Evolutionary conservation across 129 eudicot genomes (phyloP), one percentile per base, ranked within the genome.

Genomic region (Pseudognaphalium luteoalbum): DNA sequence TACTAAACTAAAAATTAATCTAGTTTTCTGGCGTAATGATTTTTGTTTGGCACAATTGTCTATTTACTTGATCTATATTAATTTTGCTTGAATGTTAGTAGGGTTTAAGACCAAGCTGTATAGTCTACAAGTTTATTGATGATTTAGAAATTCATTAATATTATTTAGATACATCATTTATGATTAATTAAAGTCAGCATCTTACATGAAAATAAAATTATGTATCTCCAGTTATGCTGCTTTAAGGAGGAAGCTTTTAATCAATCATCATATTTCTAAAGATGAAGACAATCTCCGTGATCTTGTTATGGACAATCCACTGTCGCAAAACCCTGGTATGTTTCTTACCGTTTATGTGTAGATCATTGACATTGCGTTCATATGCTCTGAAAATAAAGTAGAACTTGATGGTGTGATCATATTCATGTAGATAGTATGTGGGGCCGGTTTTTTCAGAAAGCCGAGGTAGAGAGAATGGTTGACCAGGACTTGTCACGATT

Each of bases 391-490:
- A 44, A 47, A 33, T 70, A 20, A 64, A 35, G 7, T 22, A 25
- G 22, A 37, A 74, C 21, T 34, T 61, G 19, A 33, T 61, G 6
- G 9, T 42, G 4, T 35, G 3, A 29, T 76, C 66, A 62, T 68
- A 41, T 44, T 22, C 22, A 59, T 85, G 85, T 85, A 95, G 99
- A 95, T 83, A 95, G 97, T 85, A 88, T 84, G 87, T 95, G 99
- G 99, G 88, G 99, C 50, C 96, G 92, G 14, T 95, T 89, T 83
- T 95, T 95, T 81, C 89, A 84, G 42, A 95, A 91, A 83, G 99
- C 99, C 15, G 97, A 95, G 83, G 71, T 95, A 76, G 99, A 95
- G 78, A 89, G 75, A 81, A 91, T 91, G 97, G 91, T 95, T 80
- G 99, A 95, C 80, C 96, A 91, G 69, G 99, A 95, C 81, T 84